phyloP scores from a whole-genome alignment of 352 stramenopile genomes.

The Globisporangium nodosum region DNA sequence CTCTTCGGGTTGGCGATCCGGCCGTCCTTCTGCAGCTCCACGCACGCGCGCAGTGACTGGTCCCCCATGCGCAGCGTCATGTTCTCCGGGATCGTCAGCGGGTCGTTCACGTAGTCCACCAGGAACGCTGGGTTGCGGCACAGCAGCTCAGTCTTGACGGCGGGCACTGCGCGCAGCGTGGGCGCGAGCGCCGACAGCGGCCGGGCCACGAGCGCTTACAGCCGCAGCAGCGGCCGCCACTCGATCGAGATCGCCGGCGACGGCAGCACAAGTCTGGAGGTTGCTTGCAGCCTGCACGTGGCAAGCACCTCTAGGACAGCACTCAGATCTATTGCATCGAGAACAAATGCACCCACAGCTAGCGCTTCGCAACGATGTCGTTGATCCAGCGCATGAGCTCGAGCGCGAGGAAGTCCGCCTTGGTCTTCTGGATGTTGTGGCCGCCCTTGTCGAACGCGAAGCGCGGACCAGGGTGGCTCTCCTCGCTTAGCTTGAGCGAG shows the following conservation, averaged over 20 bases:
- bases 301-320: too few species aligned
- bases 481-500: slow-evolving; percentile 29
- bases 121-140: slow-evolving; percentile 23
- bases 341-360: not conserved
- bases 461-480: slow-evolving; percentile 22
- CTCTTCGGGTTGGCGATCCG: slow-evolving; percentile 10
- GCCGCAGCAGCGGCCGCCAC: not conserved
- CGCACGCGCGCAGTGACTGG: slow-evolving; percentile 19
- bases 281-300: too few species aligned
- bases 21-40: slow-evolving; percentile 6
- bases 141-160: slow-evolving; percentile 19
- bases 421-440: slow-evolving; percentile 55
- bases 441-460: slow-evolving; percentile 31
- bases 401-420: slow-evolving; percentile 21
- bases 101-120: slow-evolving; percentile 17
- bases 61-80: slow-evolving; percentile 32
- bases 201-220: not conserved
- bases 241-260: not conserved
- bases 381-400: slow-evolving; percentile 22
- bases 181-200: slow-evolving; percentile 17
- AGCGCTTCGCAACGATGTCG: slow-evolving; percentile 14
- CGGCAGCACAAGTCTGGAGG: too few species aligned
- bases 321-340: too few species aligned
- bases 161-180: slow-evolving; percentile 18
- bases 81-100: slow-evolving; percentile 20